Conservation (phyloP, 2,329 filamentous ascomycete genomes). For the Colletotrichum abscissum region DNA sequence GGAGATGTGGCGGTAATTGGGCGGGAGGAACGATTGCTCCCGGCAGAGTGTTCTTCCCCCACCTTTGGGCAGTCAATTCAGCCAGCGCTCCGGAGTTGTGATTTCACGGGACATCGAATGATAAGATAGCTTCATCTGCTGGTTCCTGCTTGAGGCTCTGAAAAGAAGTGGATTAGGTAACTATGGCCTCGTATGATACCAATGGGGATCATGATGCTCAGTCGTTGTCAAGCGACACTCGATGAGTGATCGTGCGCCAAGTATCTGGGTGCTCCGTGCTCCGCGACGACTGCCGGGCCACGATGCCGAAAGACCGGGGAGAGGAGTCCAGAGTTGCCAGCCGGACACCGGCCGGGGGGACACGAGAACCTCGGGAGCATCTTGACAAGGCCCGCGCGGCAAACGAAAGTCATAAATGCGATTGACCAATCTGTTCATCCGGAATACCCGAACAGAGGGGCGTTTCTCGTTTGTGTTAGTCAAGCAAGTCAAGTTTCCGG, state of each 20-base stretch:
- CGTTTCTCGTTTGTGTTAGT: neutral
- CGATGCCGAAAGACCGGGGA: neutral
- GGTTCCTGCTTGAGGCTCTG: neutral
- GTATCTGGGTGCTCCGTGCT: neutral
- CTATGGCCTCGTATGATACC: neutral
- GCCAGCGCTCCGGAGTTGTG: slow-evolving; percentile 11
- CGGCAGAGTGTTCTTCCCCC: slow-evolving; percentile 34
- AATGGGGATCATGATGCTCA: neutral
- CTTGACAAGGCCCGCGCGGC: neutral
- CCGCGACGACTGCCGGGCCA: neutral
- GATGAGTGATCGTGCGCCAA: neutral
- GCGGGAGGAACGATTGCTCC: slow-evolving; percentile 3
- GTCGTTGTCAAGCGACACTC: neutral
- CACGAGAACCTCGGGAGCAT: neutral
- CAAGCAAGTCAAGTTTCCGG: slow-evolving; percentile 11
- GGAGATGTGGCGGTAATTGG: slow-evolving; percentile 35
- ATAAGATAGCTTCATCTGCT: neutral
- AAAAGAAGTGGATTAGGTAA: neutral
- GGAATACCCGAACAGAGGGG: neutral
- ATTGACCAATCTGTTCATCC: neutral
- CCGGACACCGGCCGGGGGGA: neutral
- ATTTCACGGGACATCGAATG: slow-evolving; percentile 15
- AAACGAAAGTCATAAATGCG: neutral
- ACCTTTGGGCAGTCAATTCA: neutral
- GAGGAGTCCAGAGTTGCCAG: neutral